Conservation (phyloP, 176 grass and related monocot species). For the Bromus sterilis region DNA sequence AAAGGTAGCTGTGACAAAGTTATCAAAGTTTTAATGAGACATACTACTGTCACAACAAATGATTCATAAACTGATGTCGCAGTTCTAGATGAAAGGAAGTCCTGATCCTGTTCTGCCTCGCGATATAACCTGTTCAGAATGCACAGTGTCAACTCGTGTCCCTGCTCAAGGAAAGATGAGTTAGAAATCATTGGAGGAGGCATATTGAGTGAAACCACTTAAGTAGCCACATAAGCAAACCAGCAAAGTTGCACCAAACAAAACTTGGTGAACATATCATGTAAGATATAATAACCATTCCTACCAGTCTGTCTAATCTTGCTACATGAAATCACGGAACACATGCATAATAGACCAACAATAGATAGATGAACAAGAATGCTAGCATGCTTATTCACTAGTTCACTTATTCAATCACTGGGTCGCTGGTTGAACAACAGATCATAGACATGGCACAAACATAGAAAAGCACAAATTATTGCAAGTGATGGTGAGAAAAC, state of each 20-base stretch:
- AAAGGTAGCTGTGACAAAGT: slow-evolving; percentile 10
- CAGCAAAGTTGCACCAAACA: background rate
- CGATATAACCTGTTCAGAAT: slow-evolving; percentile 89
- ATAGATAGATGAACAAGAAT: background rate
- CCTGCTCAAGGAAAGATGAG: slow-evolving; percentile 59
- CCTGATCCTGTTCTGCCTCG: slow-evolving; percentile 89
- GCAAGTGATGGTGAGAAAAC: background rate
- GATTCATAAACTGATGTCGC: slow-evolving; percentile 96
- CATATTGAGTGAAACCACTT: slow-evolving; percentile 5
- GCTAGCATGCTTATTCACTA: background rate
- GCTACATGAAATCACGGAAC: slow-evolving; percentile 2
- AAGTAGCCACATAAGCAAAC: background rate
- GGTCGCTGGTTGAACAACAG: background rate
- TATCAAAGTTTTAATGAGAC: slow-evolving; percentile 1
- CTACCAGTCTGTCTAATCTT: background rate
- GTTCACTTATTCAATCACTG: background rate
- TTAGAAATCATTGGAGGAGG: slow-evolving; percentile 27
- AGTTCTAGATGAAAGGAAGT: slow-evolving; percentile 96
- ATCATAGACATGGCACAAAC: background rate
- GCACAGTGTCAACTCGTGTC: slow-evolving; percentile 91
- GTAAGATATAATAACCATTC: slow-evolving; percentile 14
- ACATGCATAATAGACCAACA: background rate
- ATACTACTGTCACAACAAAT: slow-evolving; percentile 79
- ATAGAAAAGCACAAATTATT: background rate
- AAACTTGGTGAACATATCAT: background rate